Percentiles rank a stretch among this genome's conserved stretches.
Conservation (phyloP, 129 eudicot species). For the Gnaphalium uliginosum region DNA sequence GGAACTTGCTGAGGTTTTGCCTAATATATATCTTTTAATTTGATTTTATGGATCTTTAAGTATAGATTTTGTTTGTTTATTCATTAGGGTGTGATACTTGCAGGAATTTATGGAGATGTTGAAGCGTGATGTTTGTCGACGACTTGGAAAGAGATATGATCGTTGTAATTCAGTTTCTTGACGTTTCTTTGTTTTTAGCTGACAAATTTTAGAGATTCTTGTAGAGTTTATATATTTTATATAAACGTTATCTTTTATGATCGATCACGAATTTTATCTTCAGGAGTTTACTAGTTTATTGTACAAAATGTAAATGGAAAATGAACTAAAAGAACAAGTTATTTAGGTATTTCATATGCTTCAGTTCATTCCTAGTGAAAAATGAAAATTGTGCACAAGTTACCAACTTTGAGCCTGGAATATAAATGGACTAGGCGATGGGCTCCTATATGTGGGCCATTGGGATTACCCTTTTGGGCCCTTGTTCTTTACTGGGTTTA, state of each 20-base stretch:
- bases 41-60: neutral
- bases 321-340: neutral
- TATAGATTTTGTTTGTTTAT: neutral
- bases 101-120: slow-evolving; percentile 72
- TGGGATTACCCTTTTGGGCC: too few species aligned
- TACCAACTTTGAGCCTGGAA: too few species aligned
- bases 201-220: neutral
- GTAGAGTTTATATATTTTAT: neutral
- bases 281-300: neutral
- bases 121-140: slow-evolving; percentile 53
- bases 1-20: slow-evolving; percentile 52
- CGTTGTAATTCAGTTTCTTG: slow-evolving; percentile 1
- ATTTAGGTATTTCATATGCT: neutral
- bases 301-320: neutral
- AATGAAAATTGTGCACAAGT: too few species aligned
- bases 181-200: neutral
- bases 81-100: neutral
- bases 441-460: too few species aligned
- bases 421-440: too few species aligned
- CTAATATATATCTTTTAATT: neutral
- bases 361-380: neutral
- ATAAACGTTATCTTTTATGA: too few species aligned
- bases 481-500: too few species aligned
- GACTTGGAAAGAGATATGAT: slow-evolving; percentile 46
- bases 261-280: too few species aligned